phyloP scores from a whole-genome alignment of 2,329 filamentous ascomycete species.

The Paraphaeosphaeria minitans region DNA sequence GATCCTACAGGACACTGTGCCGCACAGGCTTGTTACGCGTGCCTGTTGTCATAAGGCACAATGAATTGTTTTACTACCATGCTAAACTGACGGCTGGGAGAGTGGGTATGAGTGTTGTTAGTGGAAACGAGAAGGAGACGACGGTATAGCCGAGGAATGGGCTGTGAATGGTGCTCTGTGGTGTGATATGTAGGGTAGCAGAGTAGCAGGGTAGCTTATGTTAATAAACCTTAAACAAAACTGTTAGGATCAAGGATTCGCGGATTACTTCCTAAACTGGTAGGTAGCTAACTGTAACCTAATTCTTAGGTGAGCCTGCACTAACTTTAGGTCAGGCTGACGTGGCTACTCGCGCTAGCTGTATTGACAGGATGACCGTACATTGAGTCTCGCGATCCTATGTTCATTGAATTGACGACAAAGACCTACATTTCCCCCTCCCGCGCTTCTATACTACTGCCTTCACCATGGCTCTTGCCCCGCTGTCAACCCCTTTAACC shows the following conservation, averaged over 20 bases:
- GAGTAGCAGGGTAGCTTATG: too few relatives aligned
- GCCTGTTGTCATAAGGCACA: background rate
- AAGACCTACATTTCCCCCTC: background rate
- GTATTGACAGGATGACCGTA: too few relatives aligned
- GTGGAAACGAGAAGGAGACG: background rate
- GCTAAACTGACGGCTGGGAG: background rate
- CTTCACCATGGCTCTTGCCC: background rate
- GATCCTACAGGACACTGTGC: background rate
- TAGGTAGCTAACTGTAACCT: too few relatives aligned
- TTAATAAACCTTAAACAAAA: too few relatives aligned
- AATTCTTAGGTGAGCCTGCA: too few relatives aligned
- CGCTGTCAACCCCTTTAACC: slow-evolving; percentile 16
- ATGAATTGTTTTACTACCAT: background rate
- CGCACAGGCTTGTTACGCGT: background rate
- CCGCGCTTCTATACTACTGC: too few relatives aligned
- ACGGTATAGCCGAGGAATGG: background rate
- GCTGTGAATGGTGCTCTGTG: background rate
- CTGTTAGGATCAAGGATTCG: too few relatives aligned
- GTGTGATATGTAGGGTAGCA: too few relatives aligned
- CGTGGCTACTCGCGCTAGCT: too few relatives aligned
- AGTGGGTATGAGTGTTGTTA: background rate
- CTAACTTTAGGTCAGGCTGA: too few relatives aligned
- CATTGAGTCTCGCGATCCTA: background rate
- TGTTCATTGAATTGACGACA: background rate
- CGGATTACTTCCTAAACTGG: too few relatives aligned